Percentiles rank a stretch among this genome's conserved stretches.
These are phyloP conservation scores for Vanrija sp. DNA, from an alignment of 1,284 basidiomycete species.

Conservation along the genomic window DNA sequence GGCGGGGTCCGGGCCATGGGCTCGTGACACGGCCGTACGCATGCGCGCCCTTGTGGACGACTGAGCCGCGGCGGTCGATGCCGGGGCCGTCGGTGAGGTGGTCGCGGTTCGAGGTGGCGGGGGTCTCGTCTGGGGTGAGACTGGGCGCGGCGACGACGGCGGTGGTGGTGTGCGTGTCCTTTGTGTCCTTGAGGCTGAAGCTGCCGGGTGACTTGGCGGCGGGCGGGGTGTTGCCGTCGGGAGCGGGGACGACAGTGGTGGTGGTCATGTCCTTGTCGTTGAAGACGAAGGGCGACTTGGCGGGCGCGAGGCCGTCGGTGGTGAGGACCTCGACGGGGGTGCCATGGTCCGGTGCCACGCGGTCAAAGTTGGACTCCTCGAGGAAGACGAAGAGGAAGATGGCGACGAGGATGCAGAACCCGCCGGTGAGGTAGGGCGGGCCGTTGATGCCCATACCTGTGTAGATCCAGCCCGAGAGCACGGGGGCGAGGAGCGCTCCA, in stretches of 20 bases:
- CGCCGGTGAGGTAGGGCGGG: constrained; percentile 17
- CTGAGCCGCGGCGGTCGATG: neutral
- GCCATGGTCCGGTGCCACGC: constrained; percentile 1
- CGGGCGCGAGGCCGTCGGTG: neutral
- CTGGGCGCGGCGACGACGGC: no score
- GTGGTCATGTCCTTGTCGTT: neutral
- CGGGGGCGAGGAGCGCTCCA: constrained; percentile 20
- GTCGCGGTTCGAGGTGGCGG: neutral
- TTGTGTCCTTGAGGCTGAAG: no score
- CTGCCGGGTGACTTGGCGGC: no score
- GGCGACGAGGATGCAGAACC: constrained; percentile 15
- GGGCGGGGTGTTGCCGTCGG: neutral
- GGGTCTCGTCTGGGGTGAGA: no score
- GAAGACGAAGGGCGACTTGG: neutral
- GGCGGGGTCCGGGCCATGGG: constrained; percentile 17
- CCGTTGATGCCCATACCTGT: constrained; percentile 23
- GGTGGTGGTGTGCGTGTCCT: no score
- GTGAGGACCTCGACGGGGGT: neutral
- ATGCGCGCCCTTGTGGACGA: neutral
- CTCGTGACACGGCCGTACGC: constrained; percentile 6
- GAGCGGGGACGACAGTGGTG: neutral
- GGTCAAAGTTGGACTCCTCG: constrained; percentile 27
- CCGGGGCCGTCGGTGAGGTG: neutral
- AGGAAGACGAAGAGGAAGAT: constrained; percentile 27
- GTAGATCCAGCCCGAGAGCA: constrained; percentile 28